Conservation (phyloP, 179 eudicot species). For the Dionaea muscipula region DNA sequence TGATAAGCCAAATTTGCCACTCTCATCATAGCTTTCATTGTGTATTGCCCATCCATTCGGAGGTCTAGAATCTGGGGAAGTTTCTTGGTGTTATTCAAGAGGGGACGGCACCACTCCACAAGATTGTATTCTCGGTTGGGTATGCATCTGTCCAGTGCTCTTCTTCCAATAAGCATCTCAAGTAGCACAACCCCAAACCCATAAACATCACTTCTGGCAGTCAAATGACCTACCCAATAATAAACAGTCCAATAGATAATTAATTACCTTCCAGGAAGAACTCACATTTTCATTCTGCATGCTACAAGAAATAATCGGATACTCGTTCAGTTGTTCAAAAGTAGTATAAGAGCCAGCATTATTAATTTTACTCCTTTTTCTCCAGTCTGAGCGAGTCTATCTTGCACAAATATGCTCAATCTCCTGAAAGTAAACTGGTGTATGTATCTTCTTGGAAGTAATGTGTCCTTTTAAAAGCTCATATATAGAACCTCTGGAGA, state of each 20-base stretch:
- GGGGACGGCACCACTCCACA: slow-evolving; percentile 89
- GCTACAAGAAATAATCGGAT: too few species aligned
- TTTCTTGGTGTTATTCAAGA: slow-evolving; percentile 70
- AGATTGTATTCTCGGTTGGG: slow-evolving; percentile 79
- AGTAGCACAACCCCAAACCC: slow-evolving; percentile 89
- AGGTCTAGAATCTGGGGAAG: slow-evolving; percentile 60
- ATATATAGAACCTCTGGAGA: too few species aligned
- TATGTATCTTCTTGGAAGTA: too few species aligned
- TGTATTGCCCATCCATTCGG: slow-evolving; percentile 80
- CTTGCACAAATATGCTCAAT: too few species aligned
- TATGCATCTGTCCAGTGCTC: slow-evolving; percentile 75
- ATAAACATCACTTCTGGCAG: slow-evolving; percentile 85
- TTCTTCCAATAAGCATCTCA: slow-evolving; percentile 88
- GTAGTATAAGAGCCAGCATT: too few species aligned
- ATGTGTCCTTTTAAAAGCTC: too few species aligned
- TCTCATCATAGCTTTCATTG: slow-evolving; percentile 46
- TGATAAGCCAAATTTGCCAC: slow-evolving; percentile 76
- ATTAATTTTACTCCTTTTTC: too few species aligned
- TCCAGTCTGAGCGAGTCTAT: too few species aligned
- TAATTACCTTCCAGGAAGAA: too few species aligned
- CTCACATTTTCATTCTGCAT: too few species aligned
- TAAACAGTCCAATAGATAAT: not conserved
- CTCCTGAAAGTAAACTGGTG: too few species aligned
- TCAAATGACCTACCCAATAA: slow-evolving; percentile 56
- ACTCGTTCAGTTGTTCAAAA: too few species aligned